phyloP scores from a whole-genome alignment of 306 rosid genomes.

The Quercus gilva region DNA sequence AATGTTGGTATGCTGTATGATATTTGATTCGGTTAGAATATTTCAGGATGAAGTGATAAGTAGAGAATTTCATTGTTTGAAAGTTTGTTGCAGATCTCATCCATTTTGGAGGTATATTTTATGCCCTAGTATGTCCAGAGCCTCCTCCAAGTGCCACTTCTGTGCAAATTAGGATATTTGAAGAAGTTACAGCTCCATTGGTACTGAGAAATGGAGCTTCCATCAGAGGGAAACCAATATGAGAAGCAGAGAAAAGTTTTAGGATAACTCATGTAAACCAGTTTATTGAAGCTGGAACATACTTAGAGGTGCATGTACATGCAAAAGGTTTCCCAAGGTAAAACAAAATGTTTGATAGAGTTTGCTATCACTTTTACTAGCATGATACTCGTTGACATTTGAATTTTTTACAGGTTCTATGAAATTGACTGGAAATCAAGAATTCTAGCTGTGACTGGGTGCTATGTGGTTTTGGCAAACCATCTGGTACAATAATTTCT shows the following conservation, averaged over 20 bases:
- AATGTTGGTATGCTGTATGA: neutral
- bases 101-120: conserved; percentile 84
- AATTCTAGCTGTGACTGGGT: too few species aligned
- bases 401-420: too few species aligned
- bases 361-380: too few species aligned
- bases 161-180: conserved; percentile 62
- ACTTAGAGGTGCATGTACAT: too few species aligned
- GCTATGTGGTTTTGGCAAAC: too few species aligned
- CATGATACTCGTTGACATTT: too few species aligned
- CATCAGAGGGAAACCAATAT: conserved; percentile 75
- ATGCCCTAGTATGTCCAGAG: conserved; percentile 80
- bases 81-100: conserved; percentile 86
- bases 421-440: too few species aligned
- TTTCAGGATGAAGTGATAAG: conserved; percentile 22
- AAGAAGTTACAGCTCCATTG: conserved; percentile 64
- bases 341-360: too few species aligned
- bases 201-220: conserved; percentile 62
- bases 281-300: neutral
- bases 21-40: conserved; percentile 11
- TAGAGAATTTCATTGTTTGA: conserved; percentile 42
- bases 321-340: too few species aligned
- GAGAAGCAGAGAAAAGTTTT: conserved; percentile 85
- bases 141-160: conserved; percentile 90
- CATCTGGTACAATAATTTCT: too few species aligned
- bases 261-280: conserved; percentile 59